Evolutionary conservation across 83 land plant species (phyloP), one percentile per base, ranked within the genome.

Genomic region (Isoetes engelmannii): DNA sequence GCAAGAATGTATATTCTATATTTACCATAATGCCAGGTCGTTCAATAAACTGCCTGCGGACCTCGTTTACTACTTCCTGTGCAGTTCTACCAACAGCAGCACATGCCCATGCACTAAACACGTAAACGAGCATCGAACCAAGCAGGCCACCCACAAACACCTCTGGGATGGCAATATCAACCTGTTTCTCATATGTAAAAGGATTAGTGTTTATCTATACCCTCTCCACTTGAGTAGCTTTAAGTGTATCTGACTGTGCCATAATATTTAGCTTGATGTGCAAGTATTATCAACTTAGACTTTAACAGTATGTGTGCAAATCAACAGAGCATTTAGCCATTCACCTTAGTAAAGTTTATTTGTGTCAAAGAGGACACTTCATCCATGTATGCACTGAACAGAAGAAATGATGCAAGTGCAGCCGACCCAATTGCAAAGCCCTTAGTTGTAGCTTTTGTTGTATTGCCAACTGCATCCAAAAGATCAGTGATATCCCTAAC

Each of bases 391-490:
- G 99, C 99, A 80, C 99, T 95, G 75, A 95, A 95, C 18, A 95
- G 82, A 67, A 95, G 94, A 77, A 95, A 95, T 66, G 99, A 90
- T 54, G 99, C 99, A 74, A 95, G 82, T 47, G 99, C 99, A 44
- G 99, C 99, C 69, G 99, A 95, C n/a, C 99, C 99, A 77, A 95
- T 95, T 19, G 99, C 99, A 85, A 91, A 95, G 49, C 99, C 99
- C 71, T 95, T 95, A 12, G 99, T 95, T 50, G 99, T 95, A 45
- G 99, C 99, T 77, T 95, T 95, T 18, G 99, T 95, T 44, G 99
- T 95, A 76, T 95, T 95, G 8, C 99, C 99, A 54, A 95, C 99
- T 13, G 97, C 99, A 82, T 95, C 99, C 48, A 95, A 84, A 69
- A 95, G 63, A 87, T 95, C 99, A n/a, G 99, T 95, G 48, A 95